Evolutionary conservation across 176 grass and related monocot genomes (phyloP), one percentile per base, ranked within the genome.

Genomic region (Rhynchospora pubera): DNA sequence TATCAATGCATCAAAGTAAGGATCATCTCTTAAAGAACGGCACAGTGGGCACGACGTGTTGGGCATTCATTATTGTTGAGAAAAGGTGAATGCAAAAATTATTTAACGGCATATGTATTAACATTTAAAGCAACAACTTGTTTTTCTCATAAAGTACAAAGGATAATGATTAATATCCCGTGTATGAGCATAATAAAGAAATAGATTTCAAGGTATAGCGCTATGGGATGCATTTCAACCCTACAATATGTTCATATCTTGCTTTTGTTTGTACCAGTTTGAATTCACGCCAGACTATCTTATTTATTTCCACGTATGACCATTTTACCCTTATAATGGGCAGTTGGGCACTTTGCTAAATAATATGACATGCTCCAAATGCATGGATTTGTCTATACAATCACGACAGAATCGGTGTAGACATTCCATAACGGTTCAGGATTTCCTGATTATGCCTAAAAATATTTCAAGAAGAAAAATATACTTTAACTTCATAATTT

Each of bases 1-100:
- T 84, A 94, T 91, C 48, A 94, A 83, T 46, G 87, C 81, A 85
- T 94, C 92, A 73, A 89, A 94, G 50, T 91, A 90, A 6, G 87
- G 87, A 91, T 94, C 92, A 58, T 94, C 92, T 81, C 92, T 89
- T 77, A 94, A 84, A 84, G 92, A 94, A 86, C 92, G 92, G 92
- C 92, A 80, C 92, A 94, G 43, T 94, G 92, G 6, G 90, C 85
- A 42, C 92, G 89, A 62, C 92, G 91, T 74, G 90, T 77, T 45
- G 92, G 92, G 44, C 92, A 94, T 28, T 94, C 92, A 57, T 94
- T 91, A 83, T 94, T 94, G 57, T 90, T 94, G 53, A 10, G 47
- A 5, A 68, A 81, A 66, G 57, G 59, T 52, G 58, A 79, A 79
- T 24, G 45, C 32, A 34, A 34, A 28, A 77, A 77, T 77, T 24